Percentiles rank a stretch among this genome's conserved stretches.
These are phyloP conservation scores for Euphorbia tirucalli DNA, from an alignment of 345 rosid genomes.

Conservation along the genomic window DNA sequence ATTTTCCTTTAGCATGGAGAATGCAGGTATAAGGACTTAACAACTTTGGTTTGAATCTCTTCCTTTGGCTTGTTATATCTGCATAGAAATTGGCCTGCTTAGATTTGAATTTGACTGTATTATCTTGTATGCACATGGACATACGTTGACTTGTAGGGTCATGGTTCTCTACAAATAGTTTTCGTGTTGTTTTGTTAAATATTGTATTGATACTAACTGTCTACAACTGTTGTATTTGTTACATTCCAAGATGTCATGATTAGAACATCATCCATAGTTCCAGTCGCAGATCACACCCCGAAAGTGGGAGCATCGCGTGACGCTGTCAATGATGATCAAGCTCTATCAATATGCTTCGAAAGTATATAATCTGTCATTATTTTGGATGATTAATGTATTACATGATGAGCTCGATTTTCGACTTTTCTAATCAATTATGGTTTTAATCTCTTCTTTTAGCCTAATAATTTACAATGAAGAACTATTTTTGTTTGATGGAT, in stretches of 20 bases:
- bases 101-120: too few species aligned
- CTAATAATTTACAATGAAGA: too few species aligned
- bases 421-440: not conserved
- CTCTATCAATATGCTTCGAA: not conserved
- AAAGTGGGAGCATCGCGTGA: not conserved
- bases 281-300: not conserved
- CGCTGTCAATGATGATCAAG: not conserved
- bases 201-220: not conserved
- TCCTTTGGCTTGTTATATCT: not conserved
- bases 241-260: not conserved
- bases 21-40: too few species aligned
- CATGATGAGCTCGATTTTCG: not conserved
- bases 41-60: too few species aligned
- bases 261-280: too few species aligned
- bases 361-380: not conserved
- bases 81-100: not conserved
- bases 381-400: conserved; percentile 7
- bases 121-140: too few species aligned
- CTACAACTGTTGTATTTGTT: not conserved
- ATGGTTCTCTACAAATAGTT: too few species aligned
- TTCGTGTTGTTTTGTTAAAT: not conserved
- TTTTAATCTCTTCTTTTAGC: too few species aligned
- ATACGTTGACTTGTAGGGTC: too few species aligned
- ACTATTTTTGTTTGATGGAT: too few species aligned
- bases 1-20: too few species aligned